These are phyloP conservation scores for Xerocomus minutiporus DNA, from an alignment of 1,284 basidiomycete species.

Conservation along the genomic window DNA sequence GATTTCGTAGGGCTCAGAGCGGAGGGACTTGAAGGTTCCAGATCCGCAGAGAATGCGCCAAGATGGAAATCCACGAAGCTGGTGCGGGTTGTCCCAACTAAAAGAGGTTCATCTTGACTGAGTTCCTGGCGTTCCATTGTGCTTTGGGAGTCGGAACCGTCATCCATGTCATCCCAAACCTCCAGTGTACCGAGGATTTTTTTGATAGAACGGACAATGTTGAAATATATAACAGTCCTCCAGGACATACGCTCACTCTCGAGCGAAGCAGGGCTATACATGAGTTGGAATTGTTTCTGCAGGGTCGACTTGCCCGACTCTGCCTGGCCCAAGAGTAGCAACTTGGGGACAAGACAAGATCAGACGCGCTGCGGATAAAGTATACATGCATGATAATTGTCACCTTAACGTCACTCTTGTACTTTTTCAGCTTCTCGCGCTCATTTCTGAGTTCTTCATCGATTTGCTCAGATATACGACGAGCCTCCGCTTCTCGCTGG, in stretches of 20 bases:
- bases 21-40: conserved; percentile 18
- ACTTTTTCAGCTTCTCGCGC: conserved; percentile 56
- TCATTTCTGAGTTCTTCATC: conserved; percentile 73
- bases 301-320: conserved; percentile 81
- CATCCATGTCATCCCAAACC: conserved; percentile 57
- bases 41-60: conserved; percentile 11
- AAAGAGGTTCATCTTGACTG: conserved; percentile 19
- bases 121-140: conserved; percentile 33
- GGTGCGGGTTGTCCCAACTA: conserved; percentile 16
- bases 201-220: conserved; percentile 71
- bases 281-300: conserved; percentile 81
- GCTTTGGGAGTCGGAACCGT: conserved; percentile 43
- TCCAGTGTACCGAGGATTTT: conserved; percentile 70
- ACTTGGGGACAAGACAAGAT: conserved; percentile 36
- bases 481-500: conserved; percentile 64
- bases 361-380: conserved; percentile 13
- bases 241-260: conserved; percentile 75
- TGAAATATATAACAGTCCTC: conserved; percentile 80
- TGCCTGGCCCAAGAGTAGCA: conserved; percentile 74
- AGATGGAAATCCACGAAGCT: conserved; percentile 11
- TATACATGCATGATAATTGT: conserved; percentile 15
- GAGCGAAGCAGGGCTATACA: conserved; percentile 72
- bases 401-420: conserved; percentile 72
- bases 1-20: conserved; percentile 32
- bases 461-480: conserved; percentile 69